Conservation (phyloP, 2,329 filamentous ascomycete species). For the Thermoascus crustaceus region DNA sequence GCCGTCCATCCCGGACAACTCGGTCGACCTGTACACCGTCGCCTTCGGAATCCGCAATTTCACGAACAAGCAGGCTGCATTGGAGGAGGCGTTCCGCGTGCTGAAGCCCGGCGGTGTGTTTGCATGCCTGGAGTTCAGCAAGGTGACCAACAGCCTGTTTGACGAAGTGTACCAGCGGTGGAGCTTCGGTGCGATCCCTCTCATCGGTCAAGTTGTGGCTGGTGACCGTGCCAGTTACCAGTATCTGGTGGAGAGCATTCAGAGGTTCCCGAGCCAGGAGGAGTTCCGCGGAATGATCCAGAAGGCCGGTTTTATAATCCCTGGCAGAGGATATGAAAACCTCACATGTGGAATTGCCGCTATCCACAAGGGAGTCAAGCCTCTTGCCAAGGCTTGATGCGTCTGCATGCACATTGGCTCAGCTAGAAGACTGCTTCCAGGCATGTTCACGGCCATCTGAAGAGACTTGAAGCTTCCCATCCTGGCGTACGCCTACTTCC, state of each 20-base stretch:
- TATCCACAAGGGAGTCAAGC: slow-evolving; percentile 95
- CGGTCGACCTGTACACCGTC: slow-evolving; percentile 92
- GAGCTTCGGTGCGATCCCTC: slow-evolving; percentile 87
- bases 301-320: slow-evolving; percentile 72
- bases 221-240: slow-evolving; percentile 94
- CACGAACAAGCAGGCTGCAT: slow-evolving; percentile 75
- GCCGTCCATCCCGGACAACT: slow-evolving; percentile 53
- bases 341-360: slow-evolving; percentile 87
- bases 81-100: slow-evolving; percentile 77
- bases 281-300: slow-evolving; percentile 59
- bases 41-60: slow-evolving; percentile 98
- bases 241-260: slow-evolving; percentile 97
- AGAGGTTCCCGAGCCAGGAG: slow-evolving; percentile 78
- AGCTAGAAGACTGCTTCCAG: no score
- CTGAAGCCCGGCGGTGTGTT: slow-evolving; percentile 93
- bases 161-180: slow-evolving; percentile 87
- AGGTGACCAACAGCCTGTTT: slow-evolving; percentile 68
- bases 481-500: no score
- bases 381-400: slow-evolving; percentile 19
- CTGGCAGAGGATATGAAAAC: slow-evolving; percentile 78
- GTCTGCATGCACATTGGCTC: no score
- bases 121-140: slow-evolving; percentile 91
- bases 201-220: slow-evolving; percentile 92
- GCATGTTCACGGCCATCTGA: no score
- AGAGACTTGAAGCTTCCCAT: no score